Percentiles rank a stretch among this genome's conserved stretches.
phyloP scores from a whole-genome alignment of 176 grass and related monocot genomes.

The Carex kokanica region DNA sequence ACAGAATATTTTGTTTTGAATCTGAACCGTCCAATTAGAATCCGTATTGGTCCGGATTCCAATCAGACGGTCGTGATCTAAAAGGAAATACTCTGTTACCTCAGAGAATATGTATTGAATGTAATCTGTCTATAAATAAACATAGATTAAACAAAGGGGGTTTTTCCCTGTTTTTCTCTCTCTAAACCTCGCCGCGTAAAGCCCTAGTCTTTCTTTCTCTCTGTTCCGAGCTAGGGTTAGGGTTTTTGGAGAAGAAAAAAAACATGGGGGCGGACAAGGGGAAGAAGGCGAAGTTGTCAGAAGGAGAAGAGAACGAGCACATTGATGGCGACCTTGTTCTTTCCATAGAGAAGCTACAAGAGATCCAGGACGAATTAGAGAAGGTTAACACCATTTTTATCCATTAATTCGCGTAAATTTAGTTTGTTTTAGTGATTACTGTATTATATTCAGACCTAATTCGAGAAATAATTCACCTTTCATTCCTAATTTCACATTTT shows the following conservation, averaged over 20 bases:
- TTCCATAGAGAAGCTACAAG: conserved; percentile 57
- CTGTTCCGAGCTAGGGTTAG: conserved; percentile 14
- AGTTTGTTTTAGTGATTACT: not conserved
- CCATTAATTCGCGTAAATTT: not conserved
- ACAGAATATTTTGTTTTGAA: too few relatives aligned
- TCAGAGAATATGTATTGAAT: too few relatives aligned
- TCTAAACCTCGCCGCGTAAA: conserved; percentile 26
- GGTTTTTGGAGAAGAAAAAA: conserved; percentile 17
- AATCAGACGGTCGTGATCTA: too few relatives aligned
- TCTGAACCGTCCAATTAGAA: too few relatives aligned
- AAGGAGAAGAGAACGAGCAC: conserved; percentile 29
- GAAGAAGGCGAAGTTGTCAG: conserved; percentile 46
- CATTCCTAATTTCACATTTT: not conserved
- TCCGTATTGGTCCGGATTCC: too few relatives aligned
- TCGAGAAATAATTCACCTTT: not conserved
- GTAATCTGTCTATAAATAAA: not conserved
- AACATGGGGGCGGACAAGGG: conserved; percentile 46
- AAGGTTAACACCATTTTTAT: conserved; percentile 28
- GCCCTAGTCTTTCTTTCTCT: conserved; percentile 37
- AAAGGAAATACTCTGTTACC: too few relatives aligned
- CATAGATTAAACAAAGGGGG: not conserved
- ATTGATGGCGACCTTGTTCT: conserved; percentile 41
- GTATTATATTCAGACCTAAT: not conserved
- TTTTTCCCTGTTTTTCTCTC: not conserved
- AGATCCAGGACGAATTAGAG: conserved; percentile 64